Base-by-base conservation (phyloP, 768 basidiomycete species). In the Porphyrellus cyaneotinctus region DNA sequence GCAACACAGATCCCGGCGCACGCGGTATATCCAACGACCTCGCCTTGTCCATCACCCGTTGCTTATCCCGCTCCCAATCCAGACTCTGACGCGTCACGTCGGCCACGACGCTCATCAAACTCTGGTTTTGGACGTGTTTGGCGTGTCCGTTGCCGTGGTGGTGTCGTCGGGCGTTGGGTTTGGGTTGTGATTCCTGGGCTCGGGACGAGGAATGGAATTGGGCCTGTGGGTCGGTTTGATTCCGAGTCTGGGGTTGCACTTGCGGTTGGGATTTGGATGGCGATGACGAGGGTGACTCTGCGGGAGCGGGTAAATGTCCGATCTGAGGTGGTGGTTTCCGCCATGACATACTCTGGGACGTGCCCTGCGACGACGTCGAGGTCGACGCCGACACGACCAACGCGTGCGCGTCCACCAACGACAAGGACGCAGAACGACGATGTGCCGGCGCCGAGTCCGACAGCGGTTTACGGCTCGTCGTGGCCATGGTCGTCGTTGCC, bases 31-130 rank as follows among this genome's bases (percentile, higher is more conserved):
- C 68, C 50, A 69, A 30, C 10, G 66, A 68, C 35, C 37, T 43
- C 11, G 51, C 9, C 47, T 30, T 44, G n/a, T 54, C 49, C 30
- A 23, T 8, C 31, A 0, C 45, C 31, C 33, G 14, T 12, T 20
- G 28, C 32, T 20, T 13, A 11, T 20, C 26, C 38, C 31, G 6
- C n/a, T 45, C 65, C 64, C 38, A 60, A 52, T 22, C 62, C 48
- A 50, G 72, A 47, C 76, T 75, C 50, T 68, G 59, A 42, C 69
- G 69, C 23, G 83, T 66, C 41, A 87, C 80, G 51, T 74, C 78
- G 60, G 87, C 84, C 10, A 88, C 81, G 57, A 88, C 82, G 59
- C 79, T 82, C 84, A 88, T 83, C 63, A 87, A 67, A 38, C 78
- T 84, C 36, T 60, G 60, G 18, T 54, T 63, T 10, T 47, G 52